Evolutionary conservation across 352 stramenopile genomes (phyloP).

Genomic region (Blastocystis sp.): DNA sequence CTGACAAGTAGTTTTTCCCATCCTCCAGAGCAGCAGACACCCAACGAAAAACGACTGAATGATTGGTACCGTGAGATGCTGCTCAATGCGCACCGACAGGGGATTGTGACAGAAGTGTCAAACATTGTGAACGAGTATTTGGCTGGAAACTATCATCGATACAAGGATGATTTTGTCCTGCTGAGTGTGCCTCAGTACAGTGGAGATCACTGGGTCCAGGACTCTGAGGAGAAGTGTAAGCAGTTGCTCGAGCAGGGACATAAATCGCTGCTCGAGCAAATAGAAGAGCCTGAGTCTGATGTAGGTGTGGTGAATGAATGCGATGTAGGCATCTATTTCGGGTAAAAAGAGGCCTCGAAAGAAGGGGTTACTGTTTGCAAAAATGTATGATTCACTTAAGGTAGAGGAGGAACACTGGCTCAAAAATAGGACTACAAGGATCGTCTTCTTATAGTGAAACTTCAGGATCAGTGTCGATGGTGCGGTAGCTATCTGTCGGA

Average conservation of each 20-base stretch:
- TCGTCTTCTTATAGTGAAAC: conserved; percentile 35
- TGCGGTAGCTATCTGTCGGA: conserved; percentile 61
- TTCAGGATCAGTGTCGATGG: conserved; percentile 9
- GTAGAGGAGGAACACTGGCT: neutral
- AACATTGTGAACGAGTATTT: conserved; percentile 93
- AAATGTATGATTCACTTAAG: conserved; percentile 11
- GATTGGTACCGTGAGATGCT: conserved; percentile 90
- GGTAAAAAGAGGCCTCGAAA: conserved; percentile 76
- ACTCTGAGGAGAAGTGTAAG: conserved; percentile 72
- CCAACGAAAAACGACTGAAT: conserved; percentile 90
- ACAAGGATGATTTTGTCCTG: conserved; percentile 74
- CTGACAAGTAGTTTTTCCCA: conserved; percentile 73
- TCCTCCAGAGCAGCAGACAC: conserved; percentile 94
- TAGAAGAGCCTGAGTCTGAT: neutral
- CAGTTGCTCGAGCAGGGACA: neutral
- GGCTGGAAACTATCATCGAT: conserved; percentile 75
- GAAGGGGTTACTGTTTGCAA: conserved; percentile 63
- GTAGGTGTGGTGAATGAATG: neutral
- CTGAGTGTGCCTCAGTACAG: conserved; percentile 1
- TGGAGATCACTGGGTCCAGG: conserved; percentile 74
- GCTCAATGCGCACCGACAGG: conserved; percentile 76
- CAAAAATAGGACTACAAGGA: conserved; percentile 65
- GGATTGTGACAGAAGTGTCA: conserved; percentile 86
- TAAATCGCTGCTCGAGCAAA: neutral
- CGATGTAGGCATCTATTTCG: conserved; percentile 67